phyloP scores from a whole-genome alignment of 2,329 filamentous ascomycete species.

The Furcasterigmium sp. region DNA sequence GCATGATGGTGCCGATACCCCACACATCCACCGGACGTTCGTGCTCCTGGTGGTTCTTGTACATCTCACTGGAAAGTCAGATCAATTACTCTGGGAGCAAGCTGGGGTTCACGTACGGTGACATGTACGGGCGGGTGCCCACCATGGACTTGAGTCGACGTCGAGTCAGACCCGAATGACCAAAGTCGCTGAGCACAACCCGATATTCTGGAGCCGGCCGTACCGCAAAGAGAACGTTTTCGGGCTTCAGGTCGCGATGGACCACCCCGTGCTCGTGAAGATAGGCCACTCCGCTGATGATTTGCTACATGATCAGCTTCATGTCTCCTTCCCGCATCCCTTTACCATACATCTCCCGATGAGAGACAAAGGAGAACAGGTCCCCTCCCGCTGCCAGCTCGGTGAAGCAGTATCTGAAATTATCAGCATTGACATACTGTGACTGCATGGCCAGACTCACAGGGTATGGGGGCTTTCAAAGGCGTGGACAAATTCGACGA shows the following conservation, averaged over 20 bases:
- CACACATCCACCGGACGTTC: conserved; percentile 42
- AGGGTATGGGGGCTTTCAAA: conserved; percentile 41
- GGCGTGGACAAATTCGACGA: conserved; percentile 45
- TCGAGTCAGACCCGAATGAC: conserved; percentile 35
- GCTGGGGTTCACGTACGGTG: conserved; percentile 34
- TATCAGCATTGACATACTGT: conserved; percentile 3
- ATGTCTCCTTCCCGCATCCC: conserved; percentile 34
- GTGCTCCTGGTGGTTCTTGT: conserved; percentile 20
- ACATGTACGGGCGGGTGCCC: conserved; percentile 41
- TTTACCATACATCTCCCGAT: conserved; percentile 16
- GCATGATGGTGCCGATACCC: conserved; percentile 42
- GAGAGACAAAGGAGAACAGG: conserved; percentile 41
- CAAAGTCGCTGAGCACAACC: conserved; percentile 48
- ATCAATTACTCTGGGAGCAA: background rate
- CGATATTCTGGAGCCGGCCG: conserved; percentile 37
- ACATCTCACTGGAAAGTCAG: conserved; percentile 31
- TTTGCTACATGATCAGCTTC: conserved; percentile 39
- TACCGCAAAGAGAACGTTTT: conserved; percentile 45
- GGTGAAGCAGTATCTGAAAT: conserved; percentile 46
- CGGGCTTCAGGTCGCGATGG: conserved; percentile 50
- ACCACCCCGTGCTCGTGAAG: conserved; percentile 44
- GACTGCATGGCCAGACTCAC: conserved; percentile 23
- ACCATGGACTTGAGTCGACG: conserved; percentile 37
- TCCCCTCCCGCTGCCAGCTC: conserved; percentile 53
- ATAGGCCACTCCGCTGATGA: conserved; percentile 39